A percentile compares a stretch with the other conserved stretches of the same genome.
Evolutionary conservation across 495 filamentous ascomycete genomes (phyloP).

Genomic region (Daldinia decipiens): DNA sequence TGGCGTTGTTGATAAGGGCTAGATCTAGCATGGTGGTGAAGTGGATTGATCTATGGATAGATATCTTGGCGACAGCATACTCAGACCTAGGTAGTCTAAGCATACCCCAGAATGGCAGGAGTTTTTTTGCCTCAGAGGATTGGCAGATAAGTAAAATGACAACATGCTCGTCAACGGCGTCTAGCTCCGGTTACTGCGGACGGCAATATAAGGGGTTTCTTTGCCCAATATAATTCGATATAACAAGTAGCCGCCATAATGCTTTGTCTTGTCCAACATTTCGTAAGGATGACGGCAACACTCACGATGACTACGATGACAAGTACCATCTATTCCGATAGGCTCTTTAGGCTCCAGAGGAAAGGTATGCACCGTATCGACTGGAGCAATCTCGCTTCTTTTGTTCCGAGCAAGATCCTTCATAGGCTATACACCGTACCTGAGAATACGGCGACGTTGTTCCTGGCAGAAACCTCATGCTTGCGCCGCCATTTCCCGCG

Average conservation of each 20-base stretch:
- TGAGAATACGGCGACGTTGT: not conserved
- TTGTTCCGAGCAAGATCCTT: conserved; percentile 29
- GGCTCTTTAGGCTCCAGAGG: conserved; percentile 24
- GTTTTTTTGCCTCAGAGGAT: conserved; percentile 12
- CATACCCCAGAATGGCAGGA: not conserved
- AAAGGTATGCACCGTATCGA: conserved; percentile 24
- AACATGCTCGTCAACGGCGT: conserved; percentile 18
- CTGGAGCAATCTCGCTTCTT: conserved; percentile 30
- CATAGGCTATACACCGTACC: conserved; percentile 25
- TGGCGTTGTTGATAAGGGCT: conserved; percentile 31
- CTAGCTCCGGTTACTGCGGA: conserved; percentile 1
- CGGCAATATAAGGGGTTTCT: not conserved
- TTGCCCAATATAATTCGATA: not conserved
- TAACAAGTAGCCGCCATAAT: not conserved
- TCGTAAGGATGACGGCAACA: conserved; percentile 17
- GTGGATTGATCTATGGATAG: conserved; percentile 17
- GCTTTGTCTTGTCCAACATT: not conserved
- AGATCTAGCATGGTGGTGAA: conserved; percentile 12
- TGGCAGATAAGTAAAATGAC: conserved; percentile 31
- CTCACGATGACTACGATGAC: conserved; percentile 6
- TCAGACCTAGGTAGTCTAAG: not conserved
- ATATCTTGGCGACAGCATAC: conserved; percentile 1
- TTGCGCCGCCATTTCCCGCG: conserved; percentile 11
- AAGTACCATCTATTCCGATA: conserved; percentile 24
- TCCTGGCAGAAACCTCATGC: conserved; percentile 6